phyloP scores from a whole-genome alignment of 1,284 basidiomycete species.

The Ceratobasidium sp. region DNA sequence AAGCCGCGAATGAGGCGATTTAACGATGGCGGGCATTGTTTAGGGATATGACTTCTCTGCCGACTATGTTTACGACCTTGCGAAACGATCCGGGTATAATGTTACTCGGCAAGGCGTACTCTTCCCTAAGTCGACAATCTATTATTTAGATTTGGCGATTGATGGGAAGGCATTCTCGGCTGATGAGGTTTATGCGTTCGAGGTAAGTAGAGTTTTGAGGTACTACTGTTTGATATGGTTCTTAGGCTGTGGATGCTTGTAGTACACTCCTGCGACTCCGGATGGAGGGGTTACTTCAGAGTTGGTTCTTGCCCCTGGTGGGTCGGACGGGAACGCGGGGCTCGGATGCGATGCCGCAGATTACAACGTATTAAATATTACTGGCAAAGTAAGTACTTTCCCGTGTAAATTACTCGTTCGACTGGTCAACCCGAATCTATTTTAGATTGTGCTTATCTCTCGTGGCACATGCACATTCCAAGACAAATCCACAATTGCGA shows the following conservation, averaged over 20 bases:
- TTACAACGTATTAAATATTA: neutral
- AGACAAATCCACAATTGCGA: neutral
- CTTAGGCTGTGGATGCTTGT: neutral
- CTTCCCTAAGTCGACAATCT: neutral
- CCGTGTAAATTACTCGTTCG: neutral
- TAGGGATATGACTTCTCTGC: slow-evolving; percentile 1
- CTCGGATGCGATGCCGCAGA: neutral
- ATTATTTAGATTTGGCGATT: neutral
- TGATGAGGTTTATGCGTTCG: neutral
- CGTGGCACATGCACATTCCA: neutral
- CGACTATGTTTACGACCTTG: neutral
- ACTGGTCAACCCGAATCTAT: neutral
- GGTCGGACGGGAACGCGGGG: neutral
- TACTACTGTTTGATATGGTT: neutral
- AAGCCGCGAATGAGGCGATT: neutral
- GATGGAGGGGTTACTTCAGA: neutral
- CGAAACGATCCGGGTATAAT: neutral
- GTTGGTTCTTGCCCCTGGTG: neutral
- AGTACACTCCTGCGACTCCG: neutral
- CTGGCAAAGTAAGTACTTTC: neutral
- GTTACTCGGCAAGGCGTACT: neutral
- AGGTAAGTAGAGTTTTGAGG: neutral
- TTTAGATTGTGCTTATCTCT: neutral
- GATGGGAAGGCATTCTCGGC: neutral
- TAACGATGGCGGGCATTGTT: neutral